These are phyloP conservation scores for Stephanocyclus meneghinianus DNA, from an alignment of 352 stramenopile species.

Conservation along the genomic window DNA sequence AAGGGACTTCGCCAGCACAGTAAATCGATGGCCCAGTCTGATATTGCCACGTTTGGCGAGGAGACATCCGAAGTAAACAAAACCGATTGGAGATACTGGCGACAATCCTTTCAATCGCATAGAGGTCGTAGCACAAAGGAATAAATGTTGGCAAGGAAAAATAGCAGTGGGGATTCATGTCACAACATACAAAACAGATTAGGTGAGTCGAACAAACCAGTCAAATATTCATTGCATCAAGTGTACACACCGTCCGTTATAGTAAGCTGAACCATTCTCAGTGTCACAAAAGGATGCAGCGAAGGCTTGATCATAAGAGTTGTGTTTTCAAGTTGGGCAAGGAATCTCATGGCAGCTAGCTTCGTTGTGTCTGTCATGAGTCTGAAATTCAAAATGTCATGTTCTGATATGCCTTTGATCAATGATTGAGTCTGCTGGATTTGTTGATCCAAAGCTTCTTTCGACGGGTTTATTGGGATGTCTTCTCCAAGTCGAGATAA, in stretches of 20 bases:
- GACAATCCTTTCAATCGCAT: background rate
- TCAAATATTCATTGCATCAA: background rate
- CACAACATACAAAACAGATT: background rate
- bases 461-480: background rate
- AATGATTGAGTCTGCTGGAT: background rate
- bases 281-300: background rate
- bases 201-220: background rate
- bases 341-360: background rate
- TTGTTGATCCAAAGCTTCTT: background rate
- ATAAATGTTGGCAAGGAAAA: background rate
- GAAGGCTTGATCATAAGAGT: background rate
- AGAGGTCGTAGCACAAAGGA: background rate
- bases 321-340: background rate
- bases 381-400: constrained; percentile 14
- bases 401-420: background rate
- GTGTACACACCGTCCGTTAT: background rate
- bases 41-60: constrained; percentile 3
- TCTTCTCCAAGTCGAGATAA: constrained; percentile 19
- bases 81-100: background rate
- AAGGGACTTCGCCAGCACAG: background rate
- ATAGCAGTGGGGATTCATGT: background rate
- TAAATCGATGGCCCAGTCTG: background rate
- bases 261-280: constrained; percentile 8
- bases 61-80: constrained; percentile 5
- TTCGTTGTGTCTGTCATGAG: constrained; percentile 5